A percentile compares a stretch with the other conserved stretches of the same genome.
Evolutionary conservation across 768 basidiomycete species (phyloP).

Genomic region (Botryobasidium botryosum): DNA sequence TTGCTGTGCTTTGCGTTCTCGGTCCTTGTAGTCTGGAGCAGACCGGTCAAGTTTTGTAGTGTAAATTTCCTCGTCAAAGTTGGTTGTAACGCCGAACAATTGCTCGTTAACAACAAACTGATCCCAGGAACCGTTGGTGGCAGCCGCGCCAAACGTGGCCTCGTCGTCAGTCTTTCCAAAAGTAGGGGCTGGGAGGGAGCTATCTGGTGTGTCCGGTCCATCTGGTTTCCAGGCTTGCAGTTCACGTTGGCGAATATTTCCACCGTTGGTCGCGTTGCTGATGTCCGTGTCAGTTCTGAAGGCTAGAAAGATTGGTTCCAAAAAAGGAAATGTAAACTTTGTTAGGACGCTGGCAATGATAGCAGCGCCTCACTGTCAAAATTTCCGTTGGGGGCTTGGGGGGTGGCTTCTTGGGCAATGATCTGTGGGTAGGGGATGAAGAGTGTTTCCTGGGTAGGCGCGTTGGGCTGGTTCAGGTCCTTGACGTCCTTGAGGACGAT

Average conservation of each 20-base stretch:
- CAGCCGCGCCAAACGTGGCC: conserved; percentile 45
- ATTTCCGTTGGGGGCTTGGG: conserved; percentile 9
- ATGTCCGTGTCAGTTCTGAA: conserved; percentile 78
- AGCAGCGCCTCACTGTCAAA: too few species aligned
- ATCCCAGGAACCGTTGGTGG: conserved; percentile 48
- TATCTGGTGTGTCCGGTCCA: conserved; percentile 16
- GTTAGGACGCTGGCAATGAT: too few species aligned
- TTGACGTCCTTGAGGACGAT: conserved; percentile 64
- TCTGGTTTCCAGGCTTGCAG: conserved; percentile 62
- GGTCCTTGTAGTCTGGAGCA: conserved; percentile 73
- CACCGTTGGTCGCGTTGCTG: conserved; percentile 31
- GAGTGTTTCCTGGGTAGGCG: conserved; percentile 48
- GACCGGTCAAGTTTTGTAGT: conserved; percentile 83
- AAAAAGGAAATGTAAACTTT: too few species aligned
- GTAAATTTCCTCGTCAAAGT: conserved; percentile 86
- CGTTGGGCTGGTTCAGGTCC: conserved; percentile 48
- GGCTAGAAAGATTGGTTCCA: conserved; percentile 23
- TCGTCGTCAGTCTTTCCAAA: conserved; percentile 35
- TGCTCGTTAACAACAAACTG: conserved; percentile 89
- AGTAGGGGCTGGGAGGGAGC: conserved; percentile 15
- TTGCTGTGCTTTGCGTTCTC: conserved; percentile 70
- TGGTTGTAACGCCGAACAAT: conserved; percentile 79
- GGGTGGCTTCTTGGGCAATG: conserved; percentile 8
- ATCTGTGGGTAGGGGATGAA: conserved; percentile 37
- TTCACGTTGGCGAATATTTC: conserved; percentile 44